These are phyloP conservation scores for Cladosporium sp. DNA, from an alignment of 2,329 filamentous ascomycete species.

Conservation along the genomic window DNA sequence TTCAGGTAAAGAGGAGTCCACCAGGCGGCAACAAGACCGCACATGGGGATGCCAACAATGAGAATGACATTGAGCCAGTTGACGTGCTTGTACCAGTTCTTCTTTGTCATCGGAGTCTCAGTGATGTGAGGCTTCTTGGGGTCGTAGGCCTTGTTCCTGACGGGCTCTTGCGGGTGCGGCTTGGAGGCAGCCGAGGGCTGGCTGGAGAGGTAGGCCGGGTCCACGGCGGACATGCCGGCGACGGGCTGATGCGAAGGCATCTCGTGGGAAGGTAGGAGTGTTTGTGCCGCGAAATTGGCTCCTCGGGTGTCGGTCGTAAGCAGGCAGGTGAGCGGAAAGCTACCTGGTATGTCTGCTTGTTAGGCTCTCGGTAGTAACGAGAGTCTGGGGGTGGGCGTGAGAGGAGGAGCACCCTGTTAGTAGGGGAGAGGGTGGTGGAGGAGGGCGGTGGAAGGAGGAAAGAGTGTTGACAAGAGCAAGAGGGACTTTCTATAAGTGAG, in stretches of 20 bases:
- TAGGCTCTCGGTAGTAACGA: constrained; percentile 16
- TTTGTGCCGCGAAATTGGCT: constrained; percentile 20
- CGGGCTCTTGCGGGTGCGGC: constrained; percentile 48
- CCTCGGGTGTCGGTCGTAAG: constrained; percentile 7
- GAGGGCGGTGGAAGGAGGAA: constrained; percentile 10
- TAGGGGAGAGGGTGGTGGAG: constrained; percentile 4
- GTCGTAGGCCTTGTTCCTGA: constrained; percentile 54
- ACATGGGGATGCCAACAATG: constrained; percentile 74
- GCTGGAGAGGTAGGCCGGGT: constrained; percentile 48
- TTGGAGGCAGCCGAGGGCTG: constrained; percentile 50
- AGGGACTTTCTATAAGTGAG: constrained; percentile 12
- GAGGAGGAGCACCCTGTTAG: constrained; percentile 8
- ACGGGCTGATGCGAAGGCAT: constrained; percentile 57
- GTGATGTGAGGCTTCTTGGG: constrained; percentile 82
- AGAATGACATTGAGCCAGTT: constrained; percentile 89
- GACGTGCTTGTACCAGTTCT: constrained; percentile 89
- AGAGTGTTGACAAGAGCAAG: constrained; percentile 3
- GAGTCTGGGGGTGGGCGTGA: constrained; percentile 19
- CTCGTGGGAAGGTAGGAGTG: constrained; percentile 1
- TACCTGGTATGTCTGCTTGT: constrained; percentile 10
- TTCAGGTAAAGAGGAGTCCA: constrained; percentile 74
- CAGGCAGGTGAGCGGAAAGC: constrained; percentile 11
- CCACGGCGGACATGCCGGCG: constrained; percentile 49
- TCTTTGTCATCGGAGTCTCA: constrained; percentile 74
- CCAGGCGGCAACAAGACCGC: constrained; percentile 71